Conservation (phyloP, 129 eudicot species). For the Dittrichia graveolens region DNA sequence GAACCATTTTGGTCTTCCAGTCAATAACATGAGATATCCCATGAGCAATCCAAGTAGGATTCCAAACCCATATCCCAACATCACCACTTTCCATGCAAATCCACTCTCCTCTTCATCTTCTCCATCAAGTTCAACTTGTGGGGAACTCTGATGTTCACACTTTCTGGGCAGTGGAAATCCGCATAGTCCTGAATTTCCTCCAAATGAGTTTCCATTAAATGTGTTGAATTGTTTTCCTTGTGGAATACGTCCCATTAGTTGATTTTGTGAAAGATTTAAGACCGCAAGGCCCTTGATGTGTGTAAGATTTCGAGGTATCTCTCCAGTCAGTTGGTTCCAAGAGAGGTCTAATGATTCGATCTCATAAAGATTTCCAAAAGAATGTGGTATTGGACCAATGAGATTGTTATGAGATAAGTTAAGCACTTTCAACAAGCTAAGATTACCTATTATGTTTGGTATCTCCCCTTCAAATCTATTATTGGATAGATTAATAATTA, state of each 20-base stretch:
- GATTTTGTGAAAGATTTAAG: constrained; percentile 41
- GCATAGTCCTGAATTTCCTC: constrained; percentile 11
- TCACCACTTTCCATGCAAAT: constrained; percentile 29
- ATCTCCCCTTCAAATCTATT: constrained; percentile 39
- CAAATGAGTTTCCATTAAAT: not conserved
- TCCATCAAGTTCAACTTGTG: not conserved
- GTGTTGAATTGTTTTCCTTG: constrained; percentile 21
- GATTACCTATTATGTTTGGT: constrained; percentile 31
- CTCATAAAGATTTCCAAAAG: constrained; percentile 26
- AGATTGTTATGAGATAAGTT: constrained; percentile 41
- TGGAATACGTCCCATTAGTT: constrained; percentile 25
- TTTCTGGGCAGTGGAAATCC: constrained; percentile 13
- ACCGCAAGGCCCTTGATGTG: constrained; percentile 19
- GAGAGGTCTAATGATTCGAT: constrained; percentile 46
- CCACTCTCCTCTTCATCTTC: constrained; percentile 1
- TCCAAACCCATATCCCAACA: constrained; percentile 36
- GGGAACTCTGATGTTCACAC: not conserved
- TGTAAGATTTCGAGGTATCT: constrained; percentile 35
- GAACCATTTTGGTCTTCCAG: constrained; percentile 33
- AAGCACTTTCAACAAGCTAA: constrained; percentile 24
- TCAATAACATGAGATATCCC: constrained; percentile 25
- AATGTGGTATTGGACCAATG: constrained; percentile 35
- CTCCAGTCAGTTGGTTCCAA: constrained; percentile 39
- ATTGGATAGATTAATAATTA: constrained; percentile 30
- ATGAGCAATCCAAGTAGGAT: constrained; percentile 10